phyloP scores from a whole-genome alignment of 345 rosid genomes.

The Turnera subulata region DNA sequence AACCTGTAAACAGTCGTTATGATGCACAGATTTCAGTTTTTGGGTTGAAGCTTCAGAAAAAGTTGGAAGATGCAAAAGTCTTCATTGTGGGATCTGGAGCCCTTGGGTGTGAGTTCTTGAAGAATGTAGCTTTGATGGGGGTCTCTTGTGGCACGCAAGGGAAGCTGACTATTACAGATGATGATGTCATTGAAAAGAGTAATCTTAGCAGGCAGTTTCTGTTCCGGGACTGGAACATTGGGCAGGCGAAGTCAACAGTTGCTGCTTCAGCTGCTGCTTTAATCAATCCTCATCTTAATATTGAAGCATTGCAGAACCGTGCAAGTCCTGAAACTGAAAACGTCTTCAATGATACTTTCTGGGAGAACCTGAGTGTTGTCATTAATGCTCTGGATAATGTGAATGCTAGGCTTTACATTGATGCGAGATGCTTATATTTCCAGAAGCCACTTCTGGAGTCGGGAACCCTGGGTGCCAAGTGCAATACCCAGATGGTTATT shows the following conservation, averaged over 20 bases:
- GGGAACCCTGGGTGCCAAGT: conserved; percentile 94
- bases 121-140: conserved; percentile 93
- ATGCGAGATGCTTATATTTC: conserved; percentile 92
- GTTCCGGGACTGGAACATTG: conserved; percentile 98
- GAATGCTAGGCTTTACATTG: conserved; percentile 92
- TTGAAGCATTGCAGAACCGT: conserved; percentile 93
- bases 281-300: conserved; percentile 62
- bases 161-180: conserved; percentile 85
- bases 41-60: conserved; percentile 87
- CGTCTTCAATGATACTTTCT: conserved; percentile 82
- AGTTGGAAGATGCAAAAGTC: conserved; percentile 73
- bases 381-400: conserved; percentile 94
- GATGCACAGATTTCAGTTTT: conserved; percentile 98
- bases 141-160: conserved; percentile 81
- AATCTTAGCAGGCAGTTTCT: conserved; percentile 97
- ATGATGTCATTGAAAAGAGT: conserved; percentile 99
- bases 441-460: conserved; percentile 99
- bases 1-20: conserved; percentile 70
- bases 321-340: conserved; percentile 90
- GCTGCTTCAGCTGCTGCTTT: conserved; percentile 85
- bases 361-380: conserved; percentile 77
- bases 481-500: conserved; percentile 98
- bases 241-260: conserved; percentile 97
- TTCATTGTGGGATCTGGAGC: conserved; percentile 98
- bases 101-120: conserved; percentile 92